A percentile compares a stretch with the other conserved stretches of the same genome.
phyloP scores from a whole-genome alignment of 2,329 filamentous ascomycete genomes.

The Fusarium papillatum region DNA sequence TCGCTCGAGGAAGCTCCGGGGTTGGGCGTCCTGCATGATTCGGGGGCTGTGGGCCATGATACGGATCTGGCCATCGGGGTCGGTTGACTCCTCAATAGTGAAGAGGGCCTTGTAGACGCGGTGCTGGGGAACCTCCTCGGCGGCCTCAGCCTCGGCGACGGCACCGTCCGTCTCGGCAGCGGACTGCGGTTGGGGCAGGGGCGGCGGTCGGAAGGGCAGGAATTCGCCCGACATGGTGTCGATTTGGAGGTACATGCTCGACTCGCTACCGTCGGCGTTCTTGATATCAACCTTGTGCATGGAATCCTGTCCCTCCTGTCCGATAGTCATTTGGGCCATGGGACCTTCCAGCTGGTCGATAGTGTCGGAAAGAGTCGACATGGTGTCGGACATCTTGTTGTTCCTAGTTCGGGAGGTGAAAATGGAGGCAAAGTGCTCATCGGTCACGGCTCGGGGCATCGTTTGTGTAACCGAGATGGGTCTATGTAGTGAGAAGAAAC shows the following conservation, averaged over 20 bases:
- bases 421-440: constrained; percentile 86
- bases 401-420: constrained; percentile 72
- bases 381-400: constrained; percentile 70
- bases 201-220: constrained; percentile 88
- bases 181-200: constrained; percentile 75
- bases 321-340: constrained; percentile 66
- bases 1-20: constrained; percentile 76
- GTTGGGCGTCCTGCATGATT: constrained; percentile 64
- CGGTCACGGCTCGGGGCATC: constrained; percentile 79
- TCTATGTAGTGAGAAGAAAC: constrained; percentile 96
- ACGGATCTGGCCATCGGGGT: constrained; percentile 70
- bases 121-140: constrained; percentile 58
- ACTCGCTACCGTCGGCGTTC: constrained; percentile 68
- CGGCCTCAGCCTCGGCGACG: constrained; percentile 47
- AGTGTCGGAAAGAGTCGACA: constrained; percentile 74
- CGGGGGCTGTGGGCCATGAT: constrained; percentile 73
- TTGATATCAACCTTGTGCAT: constrained; percentile 65
- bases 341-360: constrained; percentile 72
- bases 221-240: constrained; percentile 79
- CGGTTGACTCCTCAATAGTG: constrained; percentile 76
- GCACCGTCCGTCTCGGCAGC: constrained; percentile 53
- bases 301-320: constrained; percentile 59
- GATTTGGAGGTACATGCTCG: constrained; percentile 74
- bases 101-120: constrained; percentile 75
- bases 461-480: constrained; percentile 91